Conservation (phyloP, 495 filamentous ascomycete genomes). For the Penicillium arizonense region DNA sequence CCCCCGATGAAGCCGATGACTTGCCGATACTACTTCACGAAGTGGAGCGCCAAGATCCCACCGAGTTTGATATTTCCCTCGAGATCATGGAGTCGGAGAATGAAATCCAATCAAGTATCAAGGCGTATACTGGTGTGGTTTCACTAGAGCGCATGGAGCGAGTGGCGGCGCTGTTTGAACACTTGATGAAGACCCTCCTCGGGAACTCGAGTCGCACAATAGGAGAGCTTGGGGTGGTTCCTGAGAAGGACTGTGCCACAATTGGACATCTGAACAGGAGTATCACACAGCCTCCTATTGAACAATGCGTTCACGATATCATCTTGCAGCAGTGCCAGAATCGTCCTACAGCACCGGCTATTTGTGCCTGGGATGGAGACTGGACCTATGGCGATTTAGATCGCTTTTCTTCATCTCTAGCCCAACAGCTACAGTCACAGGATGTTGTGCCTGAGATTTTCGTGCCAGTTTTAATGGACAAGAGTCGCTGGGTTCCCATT, state of each 20-base stretch:
- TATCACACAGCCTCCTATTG: not conserved
- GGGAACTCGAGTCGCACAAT: not conserved
- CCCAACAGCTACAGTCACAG: not conserved
- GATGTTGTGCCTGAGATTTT: not conserved
- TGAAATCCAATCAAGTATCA: not conserved
- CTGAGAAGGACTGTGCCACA: not conserved
- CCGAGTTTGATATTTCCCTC: not conserved
- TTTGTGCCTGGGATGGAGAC: not conserved
- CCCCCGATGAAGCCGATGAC: not conserved
- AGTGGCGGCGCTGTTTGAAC: not conserved
- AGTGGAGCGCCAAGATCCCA: not conserved
- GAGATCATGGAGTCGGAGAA: not conserved
- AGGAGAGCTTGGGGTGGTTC: not conserved
- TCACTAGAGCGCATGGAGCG: not conserved
- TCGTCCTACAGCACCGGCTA: not conserved
- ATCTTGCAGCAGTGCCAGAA: not conserved
- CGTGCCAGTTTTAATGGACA: not conserved
- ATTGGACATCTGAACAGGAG: not conserved
- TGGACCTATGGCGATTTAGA: not conserved
- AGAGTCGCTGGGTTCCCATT: not conserved
- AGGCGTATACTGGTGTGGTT: not conserved
- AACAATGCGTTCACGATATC: not conserved
- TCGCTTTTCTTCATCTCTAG: not conserved
- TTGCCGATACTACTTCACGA: not conserved
- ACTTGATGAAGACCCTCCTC: not conserved